Evolutionary conservation across 345 rosid genomes (phyloP).

Genomic region (Salix arbutifolia): DNA sequence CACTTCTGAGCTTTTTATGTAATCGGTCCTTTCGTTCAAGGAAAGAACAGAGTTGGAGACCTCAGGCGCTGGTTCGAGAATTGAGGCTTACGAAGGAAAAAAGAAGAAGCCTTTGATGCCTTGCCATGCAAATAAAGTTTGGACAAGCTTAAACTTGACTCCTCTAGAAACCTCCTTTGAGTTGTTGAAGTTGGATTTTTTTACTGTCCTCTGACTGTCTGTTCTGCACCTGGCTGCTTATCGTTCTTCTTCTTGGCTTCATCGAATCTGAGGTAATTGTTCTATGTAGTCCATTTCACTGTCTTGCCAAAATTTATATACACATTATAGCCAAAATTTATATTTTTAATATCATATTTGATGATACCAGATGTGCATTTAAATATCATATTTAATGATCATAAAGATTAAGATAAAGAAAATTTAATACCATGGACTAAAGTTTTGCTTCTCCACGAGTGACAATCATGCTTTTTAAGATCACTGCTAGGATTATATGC

Average conservation of each 20-base stretch:
- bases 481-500: conserved; percentile 1
- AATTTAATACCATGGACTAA: not conserved
- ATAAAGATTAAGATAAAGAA: not conserved
- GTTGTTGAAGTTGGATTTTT: conserved; percentile 18
- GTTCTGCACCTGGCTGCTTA: conserved; percentile 5
- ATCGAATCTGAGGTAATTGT: conserved; percentile 37
- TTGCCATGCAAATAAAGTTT: conserved; percentile 39
- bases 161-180: conserved; percentile 20
- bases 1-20: conserved; percentile 10
- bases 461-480: conserved; percentile 4
- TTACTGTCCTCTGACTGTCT: not conserved
- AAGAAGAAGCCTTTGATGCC: conserved; percentile 33
- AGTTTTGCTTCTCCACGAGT: conserved; percentile 7
- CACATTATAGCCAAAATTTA: too few relatives aligned
- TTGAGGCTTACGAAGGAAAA: conserved; percentile 23
- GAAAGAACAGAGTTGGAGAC: conserved; percentile 36
- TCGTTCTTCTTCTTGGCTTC: conserved; percentile 27
- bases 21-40: conserved; percentile 34
- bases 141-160: conserved; percentile 29
- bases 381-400: not conserved
- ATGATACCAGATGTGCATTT: not conserved
- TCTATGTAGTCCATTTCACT: conserved; percentile 15
- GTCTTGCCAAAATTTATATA: conserved; percentile 11
- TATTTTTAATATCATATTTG: too few relatives aligned
- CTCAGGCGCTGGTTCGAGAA: conserved; percentile 21